Evolutionary conservation across 208 protist species (phyloP).

Genomic region (Trypanosoma boissoni): DNA sequence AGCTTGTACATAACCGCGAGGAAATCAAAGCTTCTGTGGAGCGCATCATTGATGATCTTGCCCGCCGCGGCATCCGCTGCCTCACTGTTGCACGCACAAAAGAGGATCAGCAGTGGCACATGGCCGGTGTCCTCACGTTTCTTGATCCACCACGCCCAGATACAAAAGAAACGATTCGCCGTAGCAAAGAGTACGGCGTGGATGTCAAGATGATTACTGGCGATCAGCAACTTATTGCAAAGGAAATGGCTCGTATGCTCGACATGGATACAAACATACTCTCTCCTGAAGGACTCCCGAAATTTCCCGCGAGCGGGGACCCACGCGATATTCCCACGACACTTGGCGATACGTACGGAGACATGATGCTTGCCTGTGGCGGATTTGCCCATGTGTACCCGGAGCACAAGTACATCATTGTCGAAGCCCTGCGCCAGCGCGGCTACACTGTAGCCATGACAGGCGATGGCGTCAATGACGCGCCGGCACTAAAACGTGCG

Average conservation of each 20-base stretch:
- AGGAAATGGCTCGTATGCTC: conserved; percentile 91
- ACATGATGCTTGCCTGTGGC: conserved; percentile 48
- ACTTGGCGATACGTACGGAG: conserved; percentile 15
- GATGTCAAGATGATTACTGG: conserved; percentile 96
- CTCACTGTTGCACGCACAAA: conserved; percentile 65
- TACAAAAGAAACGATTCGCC: conserved; percentile 83
- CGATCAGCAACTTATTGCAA: conserved; percentile 91
- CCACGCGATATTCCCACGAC: conserved; percentile 27
- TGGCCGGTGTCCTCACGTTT: conserved; percentile 88
- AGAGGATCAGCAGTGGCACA: conserved; percentile 57
- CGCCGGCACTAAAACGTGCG: conserved; percentile 94
- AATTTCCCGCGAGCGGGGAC: conserved; percentile 42
- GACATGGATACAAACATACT: conserved; percentile 91
- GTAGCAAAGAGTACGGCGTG: conserved; percentile 84
- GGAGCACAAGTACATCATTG: conserved; percentile 95
- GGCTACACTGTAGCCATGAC: conserved; percentile 95
- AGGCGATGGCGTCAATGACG: conserved; percentile 97
- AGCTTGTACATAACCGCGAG: conserved; percentile 74
- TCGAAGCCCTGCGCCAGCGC: conserved; percentile 86
- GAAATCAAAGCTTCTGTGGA: conserved; percentile 71
- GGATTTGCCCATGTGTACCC: conserved; percentile 94
- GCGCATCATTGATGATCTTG: conserved; percentile 67
- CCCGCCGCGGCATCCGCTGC: conserved; percentile 68
- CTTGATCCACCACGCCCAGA: conserved; percentile 92
- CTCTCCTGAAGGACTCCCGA: conserved; percentile 63